Percentiles rank a stretch among this genome's conserved stretches.
Conservation (phyloP, 116 monocot genomes). For the Phalaenopsis hybrid region DNA sequence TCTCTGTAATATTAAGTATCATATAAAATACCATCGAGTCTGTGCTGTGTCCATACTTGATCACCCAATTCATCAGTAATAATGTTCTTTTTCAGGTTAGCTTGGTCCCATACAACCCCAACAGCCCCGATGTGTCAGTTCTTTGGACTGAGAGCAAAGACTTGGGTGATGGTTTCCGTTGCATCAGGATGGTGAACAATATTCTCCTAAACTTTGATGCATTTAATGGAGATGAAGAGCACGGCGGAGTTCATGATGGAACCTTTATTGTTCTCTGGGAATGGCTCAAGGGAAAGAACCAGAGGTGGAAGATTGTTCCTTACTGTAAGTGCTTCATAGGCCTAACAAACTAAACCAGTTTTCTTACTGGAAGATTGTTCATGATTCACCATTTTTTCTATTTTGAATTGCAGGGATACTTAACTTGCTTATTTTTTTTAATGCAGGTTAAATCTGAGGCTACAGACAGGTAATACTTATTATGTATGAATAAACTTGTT, state of each 20-base stretch:
- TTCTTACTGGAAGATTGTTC: neutral
- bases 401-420: neutral
- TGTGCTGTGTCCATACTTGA: too few species aligned
- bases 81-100: constrained; percentile 16
- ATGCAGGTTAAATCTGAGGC: neutral
- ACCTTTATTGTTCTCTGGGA: constrained; percentile 38
- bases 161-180: constrained; percentile 30
- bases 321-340: constrained; percentile 19
- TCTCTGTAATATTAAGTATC: too few species aligned
- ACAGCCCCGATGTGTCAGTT: constrained; percentile 26
- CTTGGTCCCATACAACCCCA: constrained; percentile 28
- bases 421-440: neutral
- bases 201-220: constrained; percentile 43
- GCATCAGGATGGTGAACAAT: constrained; percentile 47
- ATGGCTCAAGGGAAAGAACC: constrained; percentile 51
- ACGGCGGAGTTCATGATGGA: constrained; percentile 45
- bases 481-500: neutral
- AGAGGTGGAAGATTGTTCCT: constrained; percentile 44
- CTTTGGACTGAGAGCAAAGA: constrained; percentile 45
- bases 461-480: neutral
- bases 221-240: constrained; percentile 42
- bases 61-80: too few species aligned
- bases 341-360: too few species aligned
- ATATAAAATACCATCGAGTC: too few species aligned
- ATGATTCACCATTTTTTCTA: neutral